Evolutionary conservation across 2,329 filamentous ascomycete species (phyloP).

Genomic region (Amylocarpus encephaloides): DNA sequence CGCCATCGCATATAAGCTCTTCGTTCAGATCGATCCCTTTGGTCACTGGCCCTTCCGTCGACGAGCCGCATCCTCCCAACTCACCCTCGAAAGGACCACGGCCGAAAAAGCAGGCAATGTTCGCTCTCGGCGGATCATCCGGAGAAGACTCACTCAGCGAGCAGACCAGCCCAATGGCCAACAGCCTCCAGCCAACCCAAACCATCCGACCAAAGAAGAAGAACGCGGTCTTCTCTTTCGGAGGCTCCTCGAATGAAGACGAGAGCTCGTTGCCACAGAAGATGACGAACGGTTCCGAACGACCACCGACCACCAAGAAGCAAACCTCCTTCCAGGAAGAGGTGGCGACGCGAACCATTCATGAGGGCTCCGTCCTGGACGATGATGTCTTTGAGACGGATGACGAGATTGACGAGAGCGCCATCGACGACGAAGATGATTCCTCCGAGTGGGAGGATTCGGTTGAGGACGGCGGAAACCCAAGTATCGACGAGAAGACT

Average conservation of each 20-base stretch:
- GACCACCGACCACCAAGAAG: slow-evolving; percentile 54
- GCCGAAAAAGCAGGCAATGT: slow-evolving; percentile 51
- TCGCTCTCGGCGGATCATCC: slow-evolving; percentile 39
- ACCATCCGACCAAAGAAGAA: slow-evolving; percentile 41
- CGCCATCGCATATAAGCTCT: slow-evolving; percentile 65
- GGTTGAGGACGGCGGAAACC: slow-evolving; percentile 73
- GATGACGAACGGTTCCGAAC: slow-evolving; percentile 46
- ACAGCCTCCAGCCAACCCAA: slow-evolving; percentile 19
- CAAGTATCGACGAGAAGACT: slow-evolving; percentile 71
- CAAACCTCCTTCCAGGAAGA: slow-evolving; percentile 76
- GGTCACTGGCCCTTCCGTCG: slow-evolving; percentile 33
- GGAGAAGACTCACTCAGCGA: slow-evolving; percentile 33
- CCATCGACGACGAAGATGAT: slow-evolving; percentile 66
- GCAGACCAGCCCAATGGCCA: slow-evolving; percentile 25
- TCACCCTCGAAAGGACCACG: slow-evolving; percentile 51
- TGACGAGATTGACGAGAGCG: slow-evolving; percentile 72
- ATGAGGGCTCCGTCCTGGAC: slow-evolving; percentile 45
- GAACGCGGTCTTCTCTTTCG: slow-evolving; percentile 62
- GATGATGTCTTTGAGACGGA: slow-evolving; percentile 54
- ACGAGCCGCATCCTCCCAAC: slow-evolving; percentile 43
- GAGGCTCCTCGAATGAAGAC: slow-evolving; percentile 77
- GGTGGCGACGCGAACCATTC: slow-evolving; percentile 61
- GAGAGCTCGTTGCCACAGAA: slow-evolving; percentile 60
- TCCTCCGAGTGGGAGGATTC: slow-evolving; percentile 56
- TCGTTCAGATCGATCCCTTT: slow-evolving; percentile 50